These are phyloP conservation scores for Colletotrichum nymphaeae DNA, from an alignment of 2,329 filamentous ascomycete genomes.

Conservation along the genomic window DNA sequence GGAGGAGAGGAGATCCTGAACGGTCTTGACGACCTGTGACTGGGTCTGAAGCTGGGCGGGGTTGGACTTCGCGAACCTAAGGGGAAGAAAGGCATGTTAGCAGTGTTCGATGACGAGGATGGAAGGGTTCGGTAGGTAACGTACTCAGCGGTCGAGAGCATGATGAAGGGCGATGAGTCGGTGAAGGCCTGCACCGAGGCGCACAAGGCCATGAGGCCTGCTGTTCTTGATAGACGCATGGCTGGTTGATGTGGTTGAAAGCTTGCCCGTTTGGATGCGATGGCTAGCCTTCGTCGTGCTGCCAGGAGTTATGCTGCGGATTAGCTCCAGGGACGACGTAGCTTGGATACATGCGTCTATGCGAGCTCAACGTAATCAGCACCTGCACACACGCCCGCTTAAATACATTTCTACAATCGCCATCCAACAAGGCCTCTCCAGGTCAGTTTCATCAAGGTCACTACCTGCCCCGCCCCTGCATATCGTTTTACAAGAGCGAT, in stretches of 20 bases:
- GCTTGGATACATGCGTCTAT: slow-evolving; percentile 13
- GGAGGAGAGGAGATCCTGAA: slow-evolving; percentile 65
- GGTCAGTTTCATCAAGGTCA: not conserved
- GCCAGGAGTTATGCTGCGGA: slow-evolving; percentile 2
- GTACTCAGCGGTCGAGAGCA: slow-evolving; percentile 88
- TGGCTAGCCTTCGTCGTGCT: slow-evolving; percentile 23
- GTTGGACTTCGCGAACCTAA: slow-evolving; percentile 48
- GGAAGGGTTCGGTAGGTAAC: slow-evolving; percentile 42
- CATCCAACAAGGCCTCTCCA: not conserved
- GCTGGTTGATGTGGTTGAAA: slow-evolving; percentile 31
- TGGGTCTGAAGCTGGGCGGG: slow-evolving; percentile 61
- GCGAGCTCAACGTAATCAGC: slow-evolving; percentile 3
- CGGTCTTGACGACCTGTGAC: slow-evolving; percentile 54
- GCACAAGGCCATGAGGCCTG: slow-evolving; percentile 64
- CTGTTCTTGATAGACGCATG: slow-evolving; percentile 67
- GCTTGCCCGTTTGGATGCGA: slow-evolving; percentile 28
- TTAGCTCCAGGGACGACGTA: slow-evolving; percentile 19
- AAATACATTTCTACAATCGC: not conserved
- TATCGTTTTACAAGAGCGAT: not conserved
- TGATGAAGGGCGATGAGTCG: slow-evolving; percentile 88
- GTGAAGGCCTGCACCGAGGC: slow-evolving; percentile 78
- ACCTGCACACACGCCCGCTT: not conserved
- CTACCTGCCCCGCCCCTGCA: not conserved
- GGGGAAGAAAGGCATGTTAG: slow-evolving; percentile 4
- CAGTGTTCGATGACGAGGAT: slow-evolving; percentile 7